Evolutionary conservation across 805 yeast genomes (phyloP), one percentile per base, ranked within the genome.

Genomic region (Metschnikowia aberdeeniae): DNA sequence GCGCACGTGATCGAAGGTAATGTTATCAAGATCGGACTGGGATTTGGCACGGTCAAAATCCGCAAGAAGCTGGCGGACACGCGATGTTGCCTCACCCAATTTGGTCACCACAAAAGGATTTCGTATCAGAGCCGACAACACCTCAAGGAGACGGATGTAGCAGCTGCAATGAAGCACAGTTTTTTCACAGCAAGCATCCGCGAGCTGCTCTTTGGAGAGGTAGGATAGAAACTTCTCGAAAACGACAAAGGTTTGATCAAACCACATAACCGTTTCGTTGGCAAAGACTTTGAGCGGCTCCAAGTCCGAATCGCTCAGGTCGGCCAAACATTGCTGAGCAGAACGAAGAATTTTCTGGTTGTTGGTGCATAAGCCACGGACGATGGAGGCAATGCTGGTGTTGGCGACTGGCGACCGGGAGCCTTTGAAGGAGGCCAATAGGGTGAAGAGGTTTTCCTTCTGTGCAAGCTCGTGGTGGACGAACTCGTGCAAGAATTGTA

Each of bases 61-160:
- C 2, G 47, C 51, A 4, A 67, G 42, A 13, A 67, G 43, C 6
- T 40, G 34, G 4, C 42, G 17, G 35, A 65, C 56, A 6, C 50
- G 48, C 3, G 26, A 13, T 34, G 46, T 48, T 17, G 56, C 46
- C 6, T 36, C 45, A 8, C 40, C 30, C 40, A 71, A 55, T 45
- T 61, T 67, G 9, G 66, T 71, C 26, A 66, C 46, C 11, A 70
- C 57, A 40, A 69, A 71, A 10, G 76, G 76, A 45, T 71, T 71
- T 34, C 74, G 58, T 24, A 71, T 41, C 7, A 56, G 28, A 1
- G 36, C 24, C 24, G 51, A 19, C 1, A 66, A 53, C 9, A 51
- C 44, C 14, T 53, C 58, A 11, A 68, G 59, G 49, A 71, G 66
- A 1, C 51, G 45, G 5, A 63, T 44, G 49, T 69, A 69, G 45